A percentile compares a stretch with the other conserved stretches of the same genome.
Conservation (phyloP, 495 filamentous ascomycete species). For the Gamarada debralockiae region DNA sequence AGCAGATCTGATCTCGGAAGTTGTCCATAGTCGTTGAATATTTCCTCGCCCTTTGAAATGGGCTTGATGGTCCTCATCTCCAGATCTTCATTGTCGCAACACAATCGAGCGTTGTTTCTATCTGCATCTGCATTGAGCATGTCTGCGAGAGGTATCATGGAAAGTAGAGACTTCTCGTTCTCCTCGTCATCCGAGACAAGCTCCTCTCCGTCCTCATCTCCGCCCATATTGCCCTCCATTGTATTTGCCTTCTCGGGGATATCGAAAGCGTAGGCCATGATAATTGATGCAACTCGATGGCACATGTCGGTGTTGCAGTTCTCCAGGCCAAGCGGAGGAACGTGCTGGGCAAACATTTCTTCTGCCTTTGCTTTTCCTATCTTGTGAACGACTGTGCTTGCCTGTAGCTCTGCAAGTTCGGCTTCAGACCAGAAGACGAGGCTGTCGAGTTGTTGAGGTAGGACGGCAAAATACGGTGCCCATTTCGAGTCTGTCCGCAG, state of each 20-base stretch:
- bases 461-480: slow-evolving; percentile 76
- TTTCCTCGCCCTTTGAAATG: slow-evolving; percentile 69
- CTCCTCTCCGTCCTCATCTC: slow-evolving; percentile 55
- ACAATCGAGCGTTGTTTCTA: slow-evolving; percentile 57
- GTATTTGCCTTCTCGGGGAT: slow-evolving; percentile 44
- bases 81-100: slow-evolving; percentile 21
- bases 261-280: slow-evolving; percentile 96
- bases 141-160: slow-evolving; percentile 92
- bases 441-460: slow-evolving; percentile 77
- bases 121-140: slow-evolving; percentile 89
- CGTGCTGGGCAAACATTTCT: slow-evolving; percentile 54
- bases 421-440: slow-evolving; percentile 82
- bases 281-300: slow-evolving; percentile 78
- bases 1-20: slow-evolving; percentile 79
- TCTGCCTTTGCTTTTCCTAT: slow-evolving; percentile 75
- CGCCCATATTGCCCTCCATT: slow-evolving; percentile 41
- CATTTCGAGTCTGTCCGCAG: slow-evolving; percentile 60
- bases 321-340: slow-evolving; percentile 51
- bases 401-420: slow-evolving; percentile 73
- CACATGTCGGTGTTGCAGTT: slow-evolving; percentile 35
- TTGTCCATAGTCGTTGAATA: slow-evolving; percentile 89
- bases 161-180: slow-evolving; percentile 56
- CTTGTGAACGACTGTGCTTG: slow-evolving; percentile 69
- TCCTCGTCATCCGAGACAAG: slow-evolving; percentile 68
- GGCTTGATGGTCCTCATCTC: slow-evolving; percentile 36